Base-by-base conservation (phyloP, 768 basidiomycete species). In the Phaeolepiota aurea region DNA sequence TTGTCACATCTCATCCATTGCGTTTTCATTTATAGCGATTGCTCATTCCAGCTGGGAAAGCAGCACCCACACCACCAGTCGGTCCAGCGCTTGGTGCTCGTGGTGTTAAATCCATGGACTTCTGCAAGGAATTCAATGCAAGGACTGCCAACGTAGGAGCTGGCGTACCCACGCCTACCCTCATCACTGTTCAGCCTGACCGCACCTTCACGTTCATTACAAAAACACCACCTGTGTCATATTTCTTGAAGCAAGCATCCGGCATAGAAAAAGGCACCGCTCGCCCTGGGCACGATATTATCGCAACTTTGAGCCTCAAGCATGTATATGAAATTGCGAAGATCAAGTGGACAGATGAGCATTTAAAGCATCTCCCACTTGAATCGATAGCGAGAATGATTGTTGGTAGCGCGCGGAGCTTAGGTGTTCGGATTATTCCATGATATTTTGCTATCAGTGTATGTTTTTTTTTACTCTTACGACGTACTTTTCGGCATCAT, bases 51-150 rank as follows among this genome's bases (percentile, higher is more conserved):
- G 94, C 94, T 32, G 92, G 90, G 32, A 97, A 97, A 57, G 94
- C 94, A 23, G 84, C 93, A 19, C 93, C 94, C 13, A 87, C 89
- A 28, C 94, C 94, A 42, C 94, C 94, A 5, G 86, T 99, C 38
- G 94, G 94, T 54, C 94, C 94, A 41, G 94, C 93, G 21, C 77
- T 99, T 40, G 96, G 96, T 68, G 94, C 96, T 48, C 81, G 90
- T 55, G 96, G 96, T 52, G 93, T 99, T 51, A 97, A 96, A 65
- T 91, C 92, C 19, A 98, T 98, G 87, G 96, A 99, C 66, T 99
- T 99, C 58, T 96, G 92, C 73, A 99, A 97, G 62, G 92, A 98
- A 60, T 99, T 98, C 69, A 99, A 99, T 57, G 93, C 94, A n/a
- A 82, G 83, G 48, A 97, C 94, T 14, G 83, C 88, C 21, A 83